Percentiles rank a stretch among this genome's conserved stretches.
Evolutionary conservation across 2,329 filamentous ascomycete species (phyloP).

Genomic region (Pleomassaria siparia): DNA sequence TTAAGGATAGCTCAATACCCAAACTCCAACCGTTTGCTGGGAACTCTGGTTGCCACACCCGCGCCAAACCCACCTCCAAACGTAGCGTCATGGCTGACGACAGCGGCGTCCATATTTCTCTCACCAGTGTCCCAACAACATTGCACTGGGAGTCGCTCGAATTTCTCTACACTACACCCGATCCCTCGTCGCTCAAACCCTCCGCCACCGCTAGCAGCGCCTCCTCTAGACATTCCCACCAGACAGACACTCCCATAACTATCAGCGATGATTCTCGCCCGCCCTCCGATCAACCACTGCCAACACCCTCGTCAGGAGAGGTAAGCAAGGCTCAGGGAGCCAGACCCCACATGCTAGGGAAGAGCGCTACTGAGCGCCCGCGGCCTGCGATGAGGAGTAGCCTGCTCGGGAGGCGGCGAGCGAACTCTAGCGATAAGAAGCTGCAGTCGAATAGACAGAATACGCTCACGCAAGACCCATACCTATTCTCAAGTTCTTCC

Average conservation of each 20-base stretch:
- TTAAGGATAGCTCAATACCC: too few species aligned
- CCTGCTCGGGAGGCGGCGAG: slow-evolving; percentile 21
- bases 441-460: slow-evolving; percentile 19
- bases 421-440: slow-evolving; percentile 12
- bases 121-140: slow-evolving; percentile 17
- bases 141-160: slow-evolving; percentile 23
- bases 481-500: slow-evolving; percentile 26
- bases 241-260: not conserved
- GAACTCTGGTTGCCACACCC: not conserved
- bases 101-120: slow-evolving; percentile 11
- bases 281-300: not conserved
- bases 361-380: slow-evolving; percentile 35
- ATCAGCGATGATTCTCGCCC: not conserved
- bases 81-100: slow-evolving; percentile 21
- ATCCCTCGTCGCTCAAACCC: slow-evolving; percentile 8
- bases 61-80: not conserved
- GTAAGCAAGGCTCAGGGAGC: not conserved
- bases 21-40: not conserved
- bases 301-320: not conserved
- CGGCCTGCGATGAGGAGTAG: slow-evolving; percentile 24
- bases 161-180: slow-evolving; percentile 18
- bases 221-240: not conserved
- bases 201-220: slow-evolving; percentile 11
- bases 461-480: slow-evolving; percentile 36
- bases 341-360: slow-evolving; percentile 23